phyloP scores from a whole-genome alignment of 2,329 filamentous ascomycete species.

The Huntiella moniliformis region DNA sequence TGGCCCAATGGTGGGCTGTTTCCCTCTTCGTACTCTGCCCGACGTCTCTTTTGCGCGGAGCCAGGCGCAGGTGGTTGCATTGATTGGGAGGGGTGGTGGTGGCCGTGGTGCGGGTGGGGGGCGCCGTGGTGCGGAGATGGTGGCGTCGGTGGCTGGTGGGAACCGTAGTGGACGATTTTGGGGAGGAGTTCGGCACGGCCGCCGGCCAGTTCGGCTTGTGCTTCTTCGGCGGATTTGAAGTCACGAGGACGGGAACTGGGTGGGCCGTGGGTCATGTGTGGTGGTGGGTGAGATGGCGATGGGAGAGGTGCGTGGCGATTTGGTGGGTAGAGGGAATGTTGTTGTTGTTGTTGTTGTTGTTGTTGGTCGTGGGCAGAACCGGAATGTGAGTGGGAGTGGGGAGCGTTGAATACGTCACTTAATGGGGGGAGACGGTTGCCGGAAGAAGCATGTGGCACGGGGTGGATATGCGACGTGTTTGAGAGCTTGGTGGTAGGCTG shows the following conservation, averaged over 20 bases:
- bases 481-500: conserved; percentile 59
- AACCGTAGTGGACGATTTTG: conserved; percentile 86
- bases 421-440: conserved; percentile 86
- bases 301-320: conserved; percentile 41
- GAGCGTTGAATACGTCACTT: conserved; percentile 77
- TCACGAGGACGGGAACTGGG: conserved; percentile 54
- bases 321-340: conserved; percentile 30
- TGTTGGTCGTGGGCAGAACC: conserved; percentile 1
- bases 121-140: conserved; percentile 53
- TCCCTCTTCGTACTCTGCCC: conserved; percentile 88
- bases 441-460: conserved; percentile 72
- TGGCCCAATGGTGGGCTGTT: conserved; percentile 68
- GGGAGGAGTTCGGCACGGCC: conserved; percentile 85
- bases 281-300: conserved; percentile 54
- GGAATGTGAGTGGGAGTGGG: neutral
- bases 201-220: conserved; percentile 72
- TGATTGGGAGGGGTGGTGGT: conserved; percentile 30
- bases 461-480: conserved; percentile 77
- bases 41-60: conserved; percentile 41
- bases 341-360: conserved; percentile 2
- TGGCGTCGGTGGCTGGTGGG: conserved; percentile 81
- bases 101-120: conserved; percentile 18
- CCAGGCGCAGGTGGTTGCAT: conserved; percentile 21
- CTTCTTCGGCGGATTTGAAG: conserved; percentile 91
- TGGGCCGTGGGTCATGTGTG: conserved; percentile 26